Conservation (phyloP, 1,284 basidiomycete genomes). For the Trametes hirsuta region DNA sequence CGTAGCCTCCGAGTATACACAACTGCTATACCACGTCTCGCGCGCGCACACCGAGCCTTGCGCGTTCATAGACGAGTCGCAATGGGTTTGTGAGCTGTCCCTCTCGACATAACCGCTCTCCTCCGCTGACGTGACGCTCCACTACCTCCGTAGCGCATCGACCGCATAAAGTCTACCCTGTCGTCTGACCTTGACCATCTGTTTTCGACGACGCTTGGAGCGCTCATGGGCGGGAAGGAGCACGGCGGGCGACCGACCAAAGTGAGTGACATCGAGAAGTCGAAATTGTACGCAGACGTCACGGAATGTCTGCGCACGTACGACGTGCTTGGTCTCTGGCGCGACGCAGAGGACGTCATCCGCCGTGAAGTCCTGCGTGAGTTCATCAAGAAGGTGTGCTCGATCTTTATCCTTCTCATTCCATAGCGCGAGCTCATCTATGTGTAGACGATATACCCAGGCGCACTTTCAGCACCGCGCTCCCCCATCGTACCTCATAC, state of each 20-base stretch:
- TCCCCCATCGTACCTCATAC: conserved; percentile 79
- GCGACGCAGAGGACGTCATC: conserved; percentile 85
- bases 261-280: conserved; percentile 60
- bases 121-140: conserved; percentile 2
- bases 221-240: conserved; percentile 51
- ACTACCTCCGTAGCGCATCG: conserved; percentile 61
- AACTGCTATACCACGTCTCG: conserved; percentile 87
- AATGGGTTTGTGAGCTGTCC: conserved; percentile 72
- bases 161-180: conserved; percentile 78
- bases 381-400: conserved; percentile 74
- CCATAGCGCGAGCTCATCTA: conserved; percentile 1
- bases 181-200: conserved; percentile 84
- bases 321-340: conserved; percentile 79
- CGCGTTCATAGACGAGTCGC: conserved; percentile 78
- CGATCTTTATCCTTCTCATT: neutral
- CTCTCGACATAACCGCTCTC: conserved; percentile 13
- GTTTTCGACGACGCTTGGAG: conserved; percentile 60
- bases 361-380: conserved; percentile 68
- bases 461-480: conserved; percentile 66
- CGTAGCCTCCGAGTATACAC: conserved; percentile 89
- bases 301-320: conserved; percentile 85
- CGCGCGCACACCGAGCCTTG: conserved; percentile 81
- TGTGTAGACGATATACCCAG: conserved; percentile 68
- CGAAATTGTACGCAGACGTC: conserved; percentile 64
- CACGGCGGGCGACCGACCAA: conserved; percentile 41